Evolutionary conservation across 1,139 yeast species (phyloP).

Genomic region (Sugiyamaella castrensis): DNA sequence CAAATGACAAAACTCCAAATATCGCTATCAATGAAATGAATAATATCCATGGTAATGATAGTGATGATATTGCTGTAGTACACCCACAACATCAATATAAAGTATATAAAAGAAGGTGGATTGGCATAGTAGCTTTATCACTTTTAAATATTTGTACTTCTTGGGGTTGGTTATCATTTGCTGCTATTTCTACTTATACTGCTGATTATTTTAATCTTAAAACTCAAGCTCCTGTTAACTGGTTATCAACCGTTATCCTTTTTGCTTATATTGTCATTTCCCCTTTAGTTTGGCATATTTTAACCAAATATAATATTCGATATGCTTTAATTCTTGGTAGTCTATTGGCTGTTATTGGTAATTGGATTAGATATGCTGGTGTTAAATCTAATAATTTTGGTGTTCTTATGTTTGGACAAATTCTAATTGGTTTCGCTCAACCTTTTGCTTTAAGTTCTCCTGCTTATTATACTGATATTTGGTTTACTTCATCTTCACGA

Average conservation of each 20-base stretch:
- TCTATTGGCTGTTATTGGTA: constrained; percentile 31
- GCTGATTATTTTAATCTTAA: constrained; percentile 29
- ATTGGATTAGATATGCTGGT: constrained; percentile 38
- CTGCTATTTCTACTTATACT: constrained; percentile 34
- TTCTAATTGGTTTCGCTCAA: constrained; percentile 39
- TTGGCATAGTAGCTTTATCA: constrained; percentile 34
- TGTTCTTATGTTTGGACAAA: constrained; percentile 37
- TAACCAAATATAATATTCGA: constrained; percentile 26
- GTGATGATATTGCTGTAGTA: no score
- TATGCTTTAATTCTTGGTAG: constrained; percentile 31
- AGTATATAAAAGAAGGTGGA: constrained; percentile 37
- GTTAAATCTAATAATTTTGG: constrained; percentile 30
- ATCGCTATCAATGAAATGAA: no score
- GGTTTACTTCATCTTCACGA: constrained; percentile 38
- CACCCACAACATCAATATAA: constrained; percentile 19
- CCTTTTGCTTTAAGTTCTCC: constrained; percentile 39
- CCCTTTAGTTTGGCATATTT: constrained; percentile 31
- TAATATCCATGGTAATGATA: no score
- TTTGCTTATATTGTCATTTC: constrained; percentile 35
- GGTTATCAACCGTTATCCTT: constrained; percentile 38
- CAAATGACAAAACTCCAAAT: no score
- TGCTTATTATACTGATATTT: constrained; percentile 36
- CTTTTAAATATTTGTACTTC: constrained; percentile 36
- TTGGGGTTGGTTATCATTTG: constrained; percentile 40
- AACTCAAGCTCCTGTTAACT: constrained; percentile 36